Base-by-base conservation (phyloP, 73 alveolate species). In the Tetrahymena thermophila region DNA sequence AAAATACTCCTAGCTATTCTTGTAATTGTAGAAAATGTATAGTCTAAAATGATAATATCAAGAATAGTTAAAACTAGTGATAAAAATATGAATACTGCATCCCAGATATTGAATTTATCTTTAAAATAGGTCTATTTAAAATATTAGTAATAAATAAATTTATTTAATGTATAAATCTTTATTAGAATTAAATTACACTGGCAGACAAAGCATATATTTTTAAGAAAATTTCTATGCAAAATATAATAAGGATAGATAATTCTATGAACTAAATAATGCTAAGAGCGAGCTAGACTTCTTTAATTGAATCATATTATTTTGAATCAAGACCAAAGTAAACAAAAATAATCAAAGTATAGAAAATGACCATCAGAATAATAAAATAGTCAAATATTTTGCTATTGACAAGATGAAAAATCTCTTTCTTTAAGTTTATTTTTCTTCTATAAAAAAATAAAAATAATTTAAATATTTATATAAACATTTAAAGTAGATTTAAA, bases 1-100 rank as follows among this genome's bases (percentile, higher is more conserved):
- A 95, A 95, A 13, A 95, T 85, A 44, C 96, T 94, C 25, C 96
- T 95, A 34, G 89, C 10, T 17, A 95, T 94, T 95, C 94, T 95
- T 57, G 95, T 43, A 10, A 85, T 57, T 5, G 95, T 95, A 5
- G 85, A 35, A 85, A 95, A 95, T 34, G 95, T 93, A 34, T 85
- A 50, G 34, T 93, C 95, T 19, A 35, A 25, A 38, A 85, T 23
- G 58, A 43, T 55, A 7, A 85, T 34, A 95, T 95, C 96, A 34
- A 95, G 94, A 19, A 95, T 95, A 8, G 94, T 95, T 21, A 95
- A 35, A 50, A 85, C 85, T 7, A 95, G 23, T 10, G 96, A 95
- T 17, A 94, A 85, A n/a, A 95, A 42, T 13, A 95, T 95, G 28
- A 95, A 50, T 28, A 95, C 85, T 11, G 96, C 93, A 89, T 95